Base-by-base conservation (phyloP, 805 yeast genomes). In the Ogataea paradorogensis region DNA sequence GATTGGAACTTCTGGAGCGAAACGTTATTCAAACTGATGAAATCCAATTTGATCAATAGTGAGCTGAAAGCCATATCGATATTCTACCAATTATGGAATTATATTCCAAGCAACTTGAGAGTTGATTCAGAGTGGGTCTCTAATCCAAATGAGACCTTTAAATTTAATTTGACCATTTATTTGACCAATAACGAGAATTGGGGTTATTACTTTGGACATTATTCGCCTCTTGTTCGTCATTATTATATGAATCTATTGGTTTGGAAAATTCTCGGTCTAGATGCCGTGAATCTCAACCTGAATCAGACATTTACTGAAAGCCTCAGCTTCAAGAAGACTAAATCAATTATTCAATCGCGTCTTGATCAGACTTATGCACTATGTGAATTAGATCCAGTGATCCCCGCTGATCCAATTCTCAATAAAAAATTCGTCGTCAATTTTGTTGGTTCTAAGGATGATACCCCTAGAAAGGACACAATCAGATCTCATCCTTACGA, bases 1-100 rank as follows among this genome's bases (percentile, higher is more conserved):
- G 76, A 83, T 62, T 87, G 95, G 93, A 65, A 67, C 35, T 86
- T 88, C 54, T 87, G 95, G 95, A 58, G 82, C 6, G 67, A 70
- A 38, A 80, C 84, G 11, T 59, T 69, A 10, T 62, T 74, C 43
- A 66, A 76, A 41, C 74, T 86, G 80, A 58, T 86, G n/a, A 53
- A 66, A 7, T 76, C 87, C 7, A 78, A 76, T 31, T 84, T 76
- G 56, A 69, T 78, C 48, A 80, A 77, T 47, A 71, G 74, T 15
- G 78, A 84, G 45, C 64, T 83, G 15, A 75, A 84, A 44, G 77
- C 79, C 10, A 57, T 87, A 27, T 76, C 89, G 4, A 71, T 80
- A 40, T 57, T 87, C 38, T 86, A 79, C 64, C 83, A 85, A 56
- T 59, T 81, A 2, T 87, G 95, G 95, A 82, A 81, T 23, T 63